These are phyloP conservation scores for Fraxinus floribunda DNA, from an alignment of 305 asterid species.

Conservation along the genomic window DNA sequence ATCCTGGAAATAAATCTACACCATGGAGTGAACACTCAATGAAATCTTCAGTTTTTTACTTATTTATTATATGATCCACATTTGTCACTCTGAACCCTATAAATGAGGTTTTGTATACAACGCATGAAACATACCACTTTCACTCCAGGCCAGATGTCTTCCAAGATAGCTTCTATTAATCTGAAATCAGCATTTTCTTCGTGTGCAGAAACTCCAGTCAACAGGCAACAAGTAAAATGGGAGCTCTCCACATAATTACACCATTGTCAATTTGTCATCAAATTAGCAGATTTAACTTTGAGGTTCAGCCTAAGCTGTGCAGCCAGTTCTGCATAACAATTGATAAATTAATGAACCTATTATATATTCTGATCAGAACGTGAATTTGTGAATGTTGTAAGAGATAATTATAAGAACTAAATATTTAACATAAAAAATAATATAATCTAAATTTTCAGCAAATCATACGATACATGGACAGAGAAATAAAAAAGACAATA, in stretches of 20 bases:
- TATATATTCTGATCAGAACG: not conserved
- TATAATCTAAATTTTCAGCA: not conserved
- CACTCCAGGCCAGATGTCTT: slow-evolving; percentile 6
- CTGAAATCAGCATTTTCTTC: not conserved
- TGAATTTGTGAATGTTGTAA: not conserved
- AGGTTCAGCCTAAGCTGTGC: not conserved
- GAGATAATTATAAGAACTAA: not conserved
- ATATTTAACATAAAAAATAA: not conserved
- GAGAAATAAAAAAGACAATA: not conserved
- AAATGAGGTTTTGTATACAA: slow-evolving; percentile 19
- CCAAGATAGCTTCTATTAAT: slow-evolving; percentile 10
- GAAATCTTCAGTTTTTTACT: not conserved
- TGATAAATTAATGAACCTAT: not conserved
- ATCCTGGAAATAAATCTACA: slow-evolving; percentile 10
- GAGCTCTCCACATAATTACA: not conserved
- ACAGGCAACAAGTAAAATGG: not conserved
- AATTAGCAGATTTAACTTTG: not conserved
- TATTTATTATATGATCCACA: slow-evolving; percentile 20
- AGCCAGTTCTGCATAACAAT: not conserved
- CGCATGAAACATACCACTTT: not conserved
- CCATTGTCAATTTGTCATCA: not conserved
- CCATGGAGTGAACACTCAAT: slow-evolving; percentile 10
- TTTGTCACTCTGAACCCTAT: not conserved
- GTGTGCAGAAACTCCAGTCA: not conserved
- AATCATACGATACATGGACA: not conserved